Evolutionary conservation across 345 rosid genomes (phyloP), one percentile per base, ranked within the genome.

Genomic region (Dovyalis caffra): DNA sequence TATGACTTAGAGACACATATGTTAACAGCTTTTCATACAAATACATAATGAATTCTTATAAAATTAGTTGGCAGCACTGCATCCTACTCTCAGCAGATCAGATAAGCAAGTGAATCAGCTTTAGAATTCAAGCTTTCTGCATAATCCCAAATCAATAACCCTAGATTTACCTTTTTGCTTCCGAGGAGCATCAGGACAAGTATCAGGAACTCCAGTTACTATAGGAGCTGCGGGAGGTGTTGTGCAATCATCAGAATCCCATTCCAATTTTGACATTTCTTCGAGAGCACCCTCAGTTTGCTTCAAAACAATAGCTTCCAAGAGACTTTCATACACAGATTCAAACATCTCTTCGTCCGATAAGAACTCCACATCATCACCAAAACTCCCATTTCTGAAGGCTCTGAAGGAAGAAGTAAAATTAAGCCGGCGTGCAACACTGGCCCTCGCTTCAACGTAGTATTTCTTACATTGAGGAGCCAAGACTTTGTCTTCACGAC

Each of bases 71-170:
- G 37, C 61, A 43, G 25, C 6, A 43, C 61, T 31, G 43, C 10
- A 38, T 77, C 73, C 58, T 45, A 45, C 26, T 25, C 29, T 66
- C 80, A 6, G 71, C 64, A 61, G 28, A 53, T 37, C 68, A 53
- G 38, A 35, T 64, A 72, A 16, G 64, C 75, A 61, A 65, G 1
- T 74, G 18, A 35, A 61, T 35, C 56, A 49, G 14, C 5, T 28
- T 86, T 74, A 86, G 81, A 88, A 90, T 60, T 85, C 80, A 66
- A 90, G 93, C 87, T 88, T 90, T 72, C 84, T 86, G 83, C 87
- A 80, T 7, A 85, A 76, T 38, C 86, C 87, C 82, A 84, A 78
- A 51, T 80, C 87, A 67, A 84, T 51, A 14, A 61, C 76, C 84
- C 87, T 84, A 8, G 88, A 78, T 18, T 61, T 77, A 43, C 79